Conservation (phyloP, 345 rosid species). For the Populus simonii region DNA sequence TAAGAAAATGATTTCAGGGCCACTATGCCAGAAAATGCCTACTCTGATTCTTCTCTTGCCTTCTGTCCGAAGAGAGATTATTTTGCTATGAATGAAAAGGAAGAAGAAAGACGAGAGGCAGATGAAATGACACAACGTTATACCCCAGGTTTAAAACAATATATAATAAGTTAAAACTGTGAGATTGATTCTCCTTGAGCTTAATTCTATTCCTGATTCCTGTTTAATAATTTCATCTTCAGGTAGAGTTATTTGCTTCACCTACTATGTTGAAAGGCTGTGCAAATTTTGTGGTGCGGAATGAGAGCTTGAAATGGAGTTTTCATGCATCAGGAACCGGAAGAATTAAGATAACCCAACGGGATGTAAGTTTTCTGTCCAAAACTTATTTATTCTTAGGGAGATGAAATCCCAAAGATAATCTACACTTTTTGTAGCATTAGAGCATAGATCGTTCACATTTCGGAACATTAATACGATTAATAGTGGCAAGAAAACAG, state of each 20-base stretch:
- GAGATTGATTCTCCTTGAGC: not conserved
- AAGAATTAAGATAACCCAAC: not conserved
- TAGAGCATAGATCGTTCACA: not conserved
- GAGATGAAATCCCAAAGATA: not conserved
- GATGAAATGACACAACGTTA: not conserved
- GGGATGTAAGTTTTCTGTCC: not conserved
- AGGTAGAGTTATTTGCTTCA: not conserved
- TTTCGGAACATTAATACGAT: not conserved
- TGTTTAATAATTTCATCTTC: not conserved
- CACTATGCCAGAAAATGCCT: not conserved
- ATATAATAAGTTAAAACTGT: not conserved
- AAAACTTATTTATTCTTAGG: not conserved
- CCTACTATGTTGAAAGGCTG: not conserved
- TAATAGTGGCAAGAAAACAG: not conserved
- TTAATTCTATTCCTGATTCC: not conserved
- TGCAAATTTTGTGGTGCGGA: not conserved
- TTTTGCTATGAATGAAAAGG: not conserved
- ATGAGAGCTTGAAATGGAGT: not conserved
- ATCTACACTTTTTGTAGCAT: not conserved
- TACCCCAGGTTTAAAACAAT: not conserved
- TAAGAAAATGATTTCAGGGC: conserved; percentile 2
- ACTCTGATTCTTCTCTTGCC: not conserved
- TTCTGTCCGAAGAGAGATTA: not conserved
- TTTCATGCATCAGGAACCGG: not conserved
- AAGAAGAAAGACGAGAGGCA: not conserved